Percentiles rank a stretch among this genome's conserved stretches.
Conservation (phyloP, 805 yeast genomes). For the baker's yeast (Saccharomyces cerevisiae) region DNA sequence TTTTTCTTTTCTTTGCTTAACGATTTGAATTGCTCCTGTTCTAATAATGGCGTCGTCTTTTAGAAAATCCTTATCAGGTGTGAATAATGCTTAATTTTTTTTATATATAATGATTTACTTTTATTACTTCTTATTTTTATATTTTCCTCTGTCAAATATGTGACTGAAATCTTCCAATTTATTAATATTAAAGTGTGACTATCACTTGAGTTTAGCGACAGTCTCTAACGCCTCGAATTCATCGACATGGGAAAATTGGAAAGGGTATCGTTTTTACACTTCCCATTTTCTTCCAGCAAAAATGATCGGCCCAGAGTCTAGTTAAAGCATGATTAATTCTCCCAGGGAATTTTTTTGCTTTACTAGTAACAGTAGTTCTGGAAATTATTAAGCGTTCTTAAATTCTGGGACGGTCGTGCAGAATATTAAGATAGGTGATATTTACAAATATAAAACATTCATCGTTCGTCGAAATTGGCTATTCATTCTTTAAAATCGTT, state of each 20-base stretch:
- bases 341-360: not conserved
- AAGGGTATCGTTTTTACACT: no score
- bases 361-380: not conserved
- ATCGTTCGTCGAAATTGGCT: not conserved
- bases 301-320: no score
- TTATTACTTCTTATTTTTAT: not conserved
- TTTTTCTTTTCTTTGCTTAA: not conserved
- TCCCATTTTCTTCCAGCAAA: no score
- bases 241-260: no score
- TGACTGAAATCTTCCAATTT: no score
- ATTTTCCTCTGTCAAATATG: not conserved
- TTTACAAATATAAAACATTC: not conserved
- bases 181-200: no score
- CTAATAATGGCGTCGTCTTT: not conserved
- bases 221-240: no score
- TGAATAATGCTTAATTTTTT: not conserved
- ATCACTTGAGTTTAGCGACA: no score
- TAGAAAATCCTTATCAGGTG: not conserved
- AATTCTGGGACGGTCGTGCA: not conserved
- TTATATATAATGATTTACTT: not conserved
- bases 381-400: not conserved
- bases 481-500: slow-evolving; percentile 70
- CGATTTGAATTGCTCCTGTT: not conserved
- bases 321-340: not conserved
- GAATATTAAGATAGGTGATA: not conserved